Evolutionary conservation across 345 rosid species (phyloP).

Genomic region (Stellera chamaejasme): DNA sequence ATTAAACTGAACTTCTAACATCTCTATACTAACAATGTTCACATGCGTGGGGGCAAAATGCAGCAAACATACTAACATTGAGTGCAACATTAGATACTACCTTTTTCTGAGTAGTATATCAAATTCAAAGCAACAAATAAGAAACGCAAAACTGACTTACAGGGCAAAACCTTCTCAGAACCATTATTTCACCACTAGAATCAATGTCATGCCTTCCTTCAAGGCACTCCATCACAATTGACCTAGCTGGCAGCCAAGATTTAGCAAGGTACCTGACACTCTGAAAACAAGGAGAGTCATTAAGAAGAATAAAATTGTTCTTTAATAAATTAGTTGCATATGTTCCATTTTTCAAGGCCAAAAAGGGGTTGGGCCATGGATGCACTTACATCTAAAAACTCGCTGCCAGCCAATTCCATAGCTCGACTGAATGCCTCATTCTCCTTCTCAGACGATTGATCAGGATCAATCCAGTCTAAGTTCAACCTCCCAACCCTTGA

Average conservation of each 20-base stretch:
- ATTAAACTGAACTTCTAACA: too few species aligned
- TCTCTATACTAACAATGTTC: too few species aligned
- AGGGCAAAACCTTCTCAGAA: constrained; percentile 55
- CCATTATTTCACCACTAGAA: constrained; percentile 85
- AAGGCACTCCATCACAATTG: constrained; percentile 73
- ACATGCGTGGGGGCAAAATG: too few species aligned
- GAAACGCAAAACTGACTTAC: constrained; percentile 34
- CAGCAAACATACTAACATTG: too few species aligned
- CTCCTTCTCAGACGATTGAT: constrained; percentile 86
- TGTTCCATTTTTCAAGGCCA: too few species aligned
- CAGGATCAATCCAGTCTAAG: constrained; percentile 86
- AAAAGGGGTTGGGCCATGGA: too few species aligned
- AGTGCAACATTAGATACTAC: too few species aligned
- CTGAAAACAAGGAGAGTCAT: constrained; percentile 27
- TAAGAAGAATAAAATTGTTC: background rate
- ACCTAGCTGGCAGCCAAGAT: constrained; percentile 89
- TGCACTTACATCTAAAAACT: constrained; percentile 64
- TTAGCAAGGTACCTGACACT: constrained; percentile 56
- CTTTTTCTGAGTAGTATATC: too few species aligned
- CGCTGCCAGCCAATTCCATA: constrained; percentile 75
- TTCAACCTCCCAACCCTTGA: constrained; percentile 81
- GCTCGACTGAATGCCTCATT: constrained; percentile 73
- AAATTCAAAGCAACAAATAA: too few species aligned
- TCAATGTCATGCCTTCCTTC: constrained; percentile 50
- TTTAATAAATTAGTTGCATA: too few species aligned